phyloP scores from a whole-genome alignment of 176 grass and related monocot species.

The Phoenix roebelenii region DNA sequence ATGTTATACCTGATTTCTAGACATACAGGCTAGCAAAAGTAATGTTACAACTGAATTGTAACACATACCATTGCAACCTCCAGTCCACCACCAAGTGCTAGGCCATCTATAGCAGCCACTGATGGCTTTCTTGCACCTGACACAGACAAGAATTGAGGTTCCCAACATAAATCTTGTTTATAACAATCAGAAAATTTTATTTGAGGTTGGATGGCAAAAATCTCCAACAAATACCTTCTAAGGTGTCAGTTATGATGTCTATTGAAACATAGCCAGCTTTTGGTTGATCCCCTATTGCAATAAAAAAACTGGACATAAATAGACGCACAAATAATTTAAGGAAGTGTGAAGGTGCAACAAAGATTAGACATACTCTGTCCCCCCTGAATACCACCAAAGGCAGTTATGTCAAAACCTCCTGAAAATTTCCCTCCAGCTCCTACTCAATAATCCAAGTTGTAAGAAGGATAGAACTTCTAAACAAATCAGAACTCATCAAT shows the following conservation, averaged over 20 bases:
- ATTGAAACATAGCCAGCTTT: conserved; percentile 82
- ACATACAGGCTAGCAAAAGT: no score
- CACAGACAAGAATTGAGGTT: conserved; percentile 13
- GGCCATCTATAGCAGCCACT: conserved; percentile 84
- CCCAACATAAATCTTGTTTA: no score
- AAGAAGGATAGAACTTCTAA: no score
- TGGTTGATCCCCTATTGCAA: conserved; percentile 41
- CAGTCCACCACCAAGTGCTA: conserved; percentile 87
- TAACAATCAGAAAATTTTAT: no score
- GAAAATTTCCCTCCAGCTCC: conserved; percentile 78
- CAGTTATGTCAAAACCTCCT: conserved; percentile 78
- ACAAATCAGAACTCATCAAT: no score
- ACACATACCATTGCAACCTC: conserved; percentile 84
- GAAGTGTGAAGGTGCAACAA: neutral
- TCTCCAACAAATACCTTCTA: conserved; percentile 60
- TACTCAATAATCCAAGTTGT: conserved; percentile 23
- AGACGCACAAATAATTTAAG: no score
- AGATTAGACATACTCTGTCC: conserved; percentile 38
- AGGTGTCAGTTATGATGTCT: conserved; percentile 59
- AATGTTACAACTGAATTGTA: no score
- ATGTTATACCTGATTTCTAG: no score
- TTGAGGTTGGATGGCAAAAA: neutral
- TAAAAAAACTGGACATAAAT: conserved; percentile 1
- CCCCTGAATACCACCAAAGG: conserved; percentile 39
- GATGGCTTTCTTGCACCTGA: conserved; percentile 81